Conservation (phyloP, 345 rosid species). For the Acer saccharum region DNA sequence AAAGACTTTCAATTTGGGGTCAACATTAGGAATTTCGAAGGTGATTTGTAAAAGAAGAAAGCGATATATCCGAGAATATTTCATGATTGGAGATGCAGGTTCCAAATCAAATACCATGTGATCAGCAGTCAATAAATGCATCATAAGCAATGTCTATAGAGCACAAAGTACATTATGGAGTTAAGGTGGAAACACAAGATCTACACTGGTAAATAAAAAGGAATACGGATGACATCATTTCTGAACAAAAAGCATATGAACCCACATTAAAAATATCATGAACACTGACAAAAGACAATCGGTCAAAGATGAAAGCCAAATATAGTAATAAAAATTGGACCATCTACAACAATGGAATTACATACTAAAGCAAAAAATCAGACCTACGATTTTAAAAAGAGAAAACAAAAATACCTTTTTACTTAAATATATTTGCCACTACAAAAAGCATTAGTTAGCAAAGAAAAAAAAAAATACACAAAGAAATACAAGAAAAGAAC, state of each 20-base stretch:
- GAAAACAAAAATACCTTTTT: neutral
- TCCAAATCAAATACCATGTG: neutral
- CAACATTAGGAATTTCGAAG: neutral
- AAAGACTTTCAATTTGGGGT: neutral
- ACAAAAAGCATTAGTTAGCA: neutral
- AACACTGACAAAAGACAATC: neutral
- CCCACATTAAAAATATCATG: neutral
- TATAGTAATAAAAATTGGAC: neutral
- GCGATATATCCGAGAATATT: neutral
- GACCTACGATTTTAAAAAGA: neutral
- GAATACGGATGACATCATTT: neutral
- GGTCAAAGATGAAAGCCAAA: neutral
- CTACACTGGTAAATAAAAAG: neutral
- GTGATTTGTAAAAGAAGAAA: neutral
- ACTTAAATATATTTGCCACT: neutral
- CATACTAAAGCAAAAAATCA: neutral
- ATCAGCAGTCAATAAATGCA: neutral
- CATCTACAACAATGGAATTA: neutral
- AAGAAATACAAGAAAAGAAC: slow-evolving; percentile 16
- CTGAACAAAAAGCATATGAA: neutral
- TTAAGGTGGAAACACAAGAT: neutral
- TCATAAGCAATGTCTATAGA: neutral
- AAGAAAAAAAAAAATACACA: slow-evolving; percentile 18
- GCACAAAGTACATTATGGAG: neutral
- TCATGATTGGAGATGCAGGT: neutral